These are phyloP conservation scores for Irpex rosettiformis DNA, from an alignment of 1,284 basidiomycete genomes.

Conservation along the genomic window DNA sequence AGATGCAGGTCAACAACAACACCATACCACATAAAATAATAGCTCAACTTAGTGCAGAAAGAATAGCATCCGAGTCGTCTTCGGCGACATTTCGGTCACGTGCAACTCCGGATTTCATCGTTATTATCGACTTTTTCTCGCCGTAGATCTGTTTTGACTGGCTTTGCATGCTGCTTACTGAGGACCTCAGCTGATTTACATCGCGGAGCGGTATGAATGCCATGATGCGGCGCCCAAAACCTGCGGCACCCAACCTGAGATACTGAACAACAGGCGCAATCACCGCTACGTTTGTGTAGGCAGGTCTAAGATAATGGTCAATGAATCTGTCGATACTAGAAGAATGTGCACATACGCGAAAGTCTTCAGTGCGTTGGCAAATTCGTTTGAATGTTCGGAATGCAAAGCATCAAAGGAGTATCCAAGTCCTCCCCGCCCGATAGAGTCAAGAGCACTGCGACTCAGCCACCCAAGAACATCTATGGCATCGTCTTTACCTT, in stretches of 20 bases:
- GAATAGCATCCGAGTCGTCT: neutral
- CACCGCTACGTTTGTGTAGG: neutral
- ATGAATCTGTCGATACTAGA: neutral
- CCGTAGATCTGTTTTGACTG: neutral
- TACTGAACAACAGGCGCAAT: neutral
- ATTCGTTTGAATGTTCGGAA: constrained; percentile 17
- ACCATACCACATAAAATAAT: too few species aligned
- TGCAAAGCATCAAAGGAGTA: constrained; percentile 26
- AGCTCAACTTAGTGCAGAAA: neutral
- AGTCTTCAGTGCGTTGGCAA: constrained; percentile 21
- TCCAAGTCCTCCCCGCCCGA: constrained; percentile 27
- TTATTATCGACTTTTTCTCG: neutral
- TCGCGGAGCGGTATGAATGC: neutral
- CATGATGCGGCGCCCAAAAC: neutral
- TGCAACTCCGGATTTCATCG: neutral
- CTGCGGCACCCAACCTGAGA: neutral
- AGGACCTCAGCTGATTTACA: neutral
- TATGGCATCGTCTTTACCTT: too few species aligned
- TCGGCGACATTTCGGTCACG: neutral
- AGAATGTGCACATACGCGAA: constrained; percentile 15
- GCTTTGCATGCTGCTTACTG: neutral
- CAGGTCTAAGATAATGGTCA: neutral
- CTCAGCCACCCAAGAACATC: constrained; percentile 25
- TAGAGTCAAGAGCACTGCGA: constrained; percentile 26
- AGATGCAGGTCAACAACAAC: too few species aligned